Conservation (phyloP, 2,329 filamentous ascomycete species). For the Fonsecaea erecta region DNA sequence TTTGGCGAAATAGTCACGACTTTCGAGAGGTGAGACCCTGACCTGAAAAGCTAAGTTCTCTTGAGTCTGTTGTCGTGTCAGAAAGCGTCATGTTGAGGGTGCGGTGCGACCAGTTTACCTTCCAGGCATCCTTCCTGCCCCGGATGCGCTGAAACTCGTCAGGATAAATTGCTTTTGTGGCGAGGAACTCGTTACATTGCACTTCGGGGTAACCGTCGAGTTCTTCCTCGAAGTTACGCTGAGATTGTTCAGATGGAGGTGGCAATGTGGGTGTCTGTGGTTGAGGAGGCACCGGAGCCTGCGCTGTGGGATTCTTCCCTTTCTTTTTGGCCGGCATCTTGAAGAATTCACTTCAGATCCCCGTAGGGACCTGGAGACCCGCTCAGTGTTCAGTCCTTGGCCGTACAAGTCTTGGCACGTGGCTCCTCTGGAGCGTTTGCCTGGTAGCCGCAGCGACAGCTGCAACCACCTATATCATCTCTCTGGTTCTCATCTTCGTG, state of each 20-base stretch:
- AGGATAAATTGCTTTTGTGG: conserved; percentile 35
- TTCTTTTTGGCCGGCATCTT: conserved; percentile 30
- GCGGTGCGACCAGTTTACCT: conserved; percentile 20
- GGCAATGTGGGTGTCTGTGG: conserved; percentile 15
- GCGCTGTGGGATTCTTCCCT: conserved; percentile 19
- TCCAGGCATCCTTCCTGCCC: conserved; percentile 35
- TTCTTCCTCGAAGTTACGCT: conserved; percentile 31
- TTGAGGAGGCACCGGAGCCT: conserved; percentile 10
- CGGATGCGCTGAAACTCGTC: conserved; percentile 35
- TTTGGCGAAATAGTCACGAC: conserved; percentile 33
- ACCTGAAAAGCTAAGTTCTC: conserved; percentile 37
- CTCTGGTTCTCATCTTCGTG: conserved; percentile 14
- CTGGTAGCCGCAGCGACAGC: conserved; percentile 32
- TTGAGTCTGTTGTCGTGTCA: conserved; percentile 21
- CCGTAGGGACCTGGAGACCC: conserved; percentile 19
- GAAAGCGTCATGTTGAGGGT: not conserved
- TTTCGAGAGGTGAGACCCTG: conserved; percentile 28
- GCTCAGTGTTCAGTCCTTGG: conserved; percentile 1
- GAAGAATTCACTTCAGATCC: conserved; percentile 22
- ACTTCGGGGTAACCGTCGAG: conserved; percentile 33
- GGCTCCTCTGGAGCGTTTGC: conserved; percentile 26
- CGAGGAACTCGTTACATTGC: conserved; percentile 35
- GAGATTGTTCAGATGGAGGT: conserved; percentile 30
- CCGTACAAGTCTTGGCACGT: conserved; percentile 23
- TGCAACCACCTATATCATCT: conserved; percentile 28